Evolutionary conservation across 1,284 basidiomycete species (phyloP), one percentile per base, ranked within the genome.

Genomic region (Exobasidium rhododendri): DNA sequence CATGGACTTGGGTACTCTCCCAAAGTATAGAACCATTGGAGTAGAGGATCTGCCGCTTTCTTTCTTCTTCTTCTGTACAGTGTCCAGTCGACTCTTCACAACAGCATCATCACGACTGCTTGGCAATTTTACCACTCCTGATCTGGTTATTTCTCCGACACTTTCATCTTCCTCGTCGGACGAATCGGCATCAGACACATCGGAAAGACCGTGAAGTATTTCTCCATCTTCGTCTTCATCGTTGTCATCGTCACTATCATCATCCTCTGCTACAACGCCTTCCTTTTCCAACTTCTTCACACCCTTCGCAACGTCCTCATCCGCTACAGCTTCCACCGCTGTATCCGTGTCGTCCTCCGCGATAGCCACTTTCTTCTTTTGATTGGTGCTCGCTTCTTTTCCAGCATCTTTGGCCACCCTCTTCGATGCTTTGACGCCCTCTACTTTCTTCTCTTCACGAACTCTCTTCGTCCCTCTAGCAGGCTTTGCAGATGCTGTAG

Each of bases 1-100:
- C 83, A 98, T 98, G 22, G 94, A 94, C 72, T 97, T 92, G 1
- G 96, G 96, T 67, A 99, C 85, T 66, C 92, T 87, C 14, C 92
- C 89, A 57, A 99, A 84, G 83, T 88, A 94, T 29, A 98, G 80
- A 0, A 94, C 91, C n/a, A 93, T 94, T 52, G 85, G 85, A 69
- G 91, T 87, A 20, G n/a, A 6, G 13, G 71, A 11, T 13, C 35
- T 28, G 4, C 26, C 55, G 40, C 45, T 43, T 56, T 29, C 32
- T 55, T 59, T 65, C 44, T 65, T 69, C 64, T 45, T 56, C 40
- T 65, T 61, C 26, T 63, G 54, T 2, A 76, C 66, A 56, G 71
- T 71, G 56, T 71, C 73, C 2, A 79, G 67, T 10, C 75, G 67
- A 24, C 66, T 64, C 13, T 59, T 54, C 26, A 79, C 77, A 0